Conservation (phyloP, 768 basidiomycete genomes). For the Leccinum boreale region DNA sequence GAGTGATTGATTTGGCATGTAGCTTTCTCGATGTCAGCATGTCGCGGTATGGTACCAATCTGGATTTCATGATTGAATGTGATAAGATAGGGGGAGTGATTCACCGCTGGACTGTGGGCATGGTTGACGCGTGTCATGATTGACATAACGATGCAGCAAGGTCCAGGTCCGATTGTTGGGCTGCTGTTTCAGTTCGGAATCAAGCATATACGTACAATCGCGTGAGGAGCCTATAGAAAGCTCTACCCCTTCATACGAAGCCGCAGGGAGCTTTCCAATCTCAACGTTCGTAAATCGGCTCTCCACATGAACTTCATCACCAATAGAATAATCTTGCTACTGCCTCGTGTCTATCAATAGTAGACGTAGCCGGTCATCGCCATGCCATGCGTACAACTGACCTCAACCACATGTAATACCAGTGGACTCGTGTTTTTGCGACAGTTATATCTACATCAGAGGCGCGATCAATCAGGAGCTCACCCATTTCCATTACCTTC, state of each 20-base stretch:
- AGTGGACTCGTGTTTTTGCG: slow-evolving; percentile 10
- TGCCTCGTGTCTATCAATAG: slow-evolving; percentile 26
- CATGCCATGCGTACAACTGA: slow-evolving; percentile 27
- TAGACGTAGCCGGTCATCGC: slow-evolving; percentile 12
- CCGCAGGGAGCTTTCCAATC: slow-evolving; percentile 23
- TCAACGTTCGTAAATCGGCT: not conserved
- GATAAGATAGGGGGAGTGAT: slow-evolving; percentile 19
- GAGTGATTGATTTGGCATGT: slow-evolving; percentile 11
- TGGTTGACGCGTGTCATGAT: slow-evolving; percentile 22
- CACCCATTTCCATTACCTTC: slow-evolving; percentile 9
- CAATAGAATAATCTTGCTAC: slow-evolving; percentile 4
- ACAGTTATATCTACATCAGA: slow-evolving; percentile 28
- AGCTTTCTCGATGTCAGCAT: slow-evolving; percentile 13
- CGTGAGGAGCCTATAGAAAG: not conserved
- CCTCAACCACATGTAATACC: slow-evolving; percentile 28
- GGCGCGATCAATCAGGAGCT: slow-evolving; percentile 13
- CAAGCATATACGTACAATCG: slow-evolving; percentile 19
- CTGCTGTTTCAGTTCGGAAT: not conserved
- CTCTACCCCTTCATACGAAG: slow-evolving; percentile 3
- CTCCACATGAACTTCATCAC: not conserved
- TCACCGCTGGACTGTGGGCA: slow-evolving; percentile 6
- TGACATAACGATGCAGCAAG: not conserved
- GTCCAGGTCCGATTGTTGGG: not conserved
- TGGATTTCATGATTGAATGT: slow-evolving; percentile 22
- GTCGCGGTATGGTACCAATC: slow-evolving; percentile 3